Base-by-base conservation (phyloP, 2,329 filamentous ascomycete genomes). In the Biscogniauxia mediterranea region DNA sequence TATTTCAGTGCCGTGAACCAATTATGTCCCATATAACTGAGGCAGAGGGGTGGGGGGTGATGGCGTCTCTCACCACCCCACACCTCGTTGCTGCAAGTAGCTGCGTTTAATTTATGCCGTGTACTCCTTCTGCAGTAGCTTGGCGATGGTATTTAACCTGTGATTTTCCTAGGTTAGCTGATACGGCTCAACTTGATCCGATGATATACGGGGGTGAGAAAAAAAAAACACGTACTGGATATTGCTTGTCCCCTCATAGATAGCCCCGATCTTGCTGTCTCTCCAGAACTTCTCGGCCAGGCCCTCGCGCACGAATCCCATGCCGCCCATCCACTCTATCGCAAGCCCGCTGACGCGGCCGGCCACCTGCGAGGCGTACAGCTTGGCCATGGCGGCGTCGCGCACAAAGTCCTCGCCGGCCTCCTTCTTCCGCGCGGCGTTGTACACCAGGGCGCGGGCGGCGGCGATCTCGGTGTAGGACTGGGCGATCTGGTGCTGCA, bases 261-360 rank as follows among this genome's bases (percentile, higher is more conserved):
- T 98, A 66, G 93, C 93, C 9, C 95, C 95, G 73, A 99, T 99
- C 89, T 98, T 99, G 83, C 91, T 95, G 76, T 99, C 95, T 54
- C 95, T 85, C 84, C 90, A 99, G 81, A 89, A 97, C 86, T 99
- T 99, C 86, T 99, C 95, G 0, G 95, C 95, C 61, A 97, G 87
- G 0, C 95, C 95, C 77, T 99, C 95, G 52, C 95, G 83, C 17
- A 99, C 95, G 71, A 99, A 99, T 53, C 95, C 95, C 95, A 99
- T 98, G 64, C 95, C 95, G 54, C 95, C 95, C 94, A 98, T 98
- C 95, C 95, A 99, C 80, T 99, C 95, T 26, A 99, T 87, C 0
- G 94, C 95, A 55, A 90, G 84, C 6, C 93, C 88, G 59, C 89
- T 90, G 20, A 99, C 94, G 58, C 87, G 88, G 20, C 91, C 91